Evolutionary conservation across 805 yeast species (phyloP).

Genomic region (Teunomyces panamensis): DNA sequence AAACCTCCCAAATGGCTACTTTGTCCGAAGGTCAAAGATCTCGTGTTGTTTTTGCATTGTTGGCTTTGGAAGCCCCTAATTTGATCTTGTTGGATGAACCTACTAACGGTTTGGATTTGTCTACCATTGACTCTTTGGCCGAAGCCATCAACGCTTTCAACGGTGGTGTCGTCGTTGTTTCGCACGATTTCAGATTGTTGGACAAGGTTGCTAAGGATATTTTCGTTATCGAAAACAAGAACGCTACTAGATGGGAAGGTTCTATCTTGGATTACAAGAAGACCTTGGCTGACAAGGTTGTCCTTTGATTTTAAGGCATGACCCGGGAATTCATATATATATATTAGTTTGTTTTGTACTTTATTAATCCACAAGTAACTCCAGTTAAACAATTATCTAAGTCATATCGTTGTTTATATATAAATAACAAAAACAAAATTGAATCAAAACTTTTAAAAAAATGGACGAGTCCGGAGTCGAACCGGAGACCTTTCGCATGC

Average conservation of each 20-base stretch:
- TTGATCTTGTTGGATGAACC: conserved; percentile 97
- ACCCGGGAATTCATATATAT: conserved; percentile 2
- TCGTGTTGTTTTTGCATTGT: conserved; percentile 94
- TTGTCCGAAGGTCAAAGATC: conserved; percentile 99
- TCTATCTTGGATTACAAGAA: conserved; percentile 87
- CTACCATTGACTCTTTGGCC: conserved; percentile 96
- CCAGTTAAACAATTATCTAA: background rate
- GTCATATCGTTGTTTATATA: background rate
- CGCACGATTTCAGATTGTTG: conserved; percentile 97
- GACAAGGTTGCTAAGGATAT: conserved; percentile 98
- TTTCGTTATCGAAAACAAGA: conserved; percentile 91
- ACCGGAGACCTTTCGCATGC: conserved; percentile 80
- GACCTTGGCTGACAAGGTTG: conserved; percentile 88
- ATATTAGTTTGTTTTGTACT: background rate
- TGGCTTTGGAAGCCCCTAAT: conserved; percentile 94
- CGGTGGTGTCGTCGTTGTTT: conserved; percentile 98
- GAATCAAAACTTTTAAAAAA: conserved; percentile 16
- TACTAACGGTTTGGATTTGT: conserved; percentile 98
- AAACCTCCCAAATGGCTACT: conserved; percentile 98
- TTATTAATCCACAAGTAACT: background rate
- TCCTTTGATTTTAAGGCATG: conserved; percentile 37
- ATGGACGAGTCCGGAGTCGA: conserved; percentile 76
- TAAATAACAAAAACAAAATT: background rate
- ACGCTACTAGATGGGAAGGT: conserved; percentile 97
- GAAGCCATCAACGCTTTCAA: conserved; percentile 91